A percentile compares a stretch with the other conserved stretches of the same genome.
Conservation (phyloP, 345 rosid species). For the Sisymbrium altissimum region DNA sequence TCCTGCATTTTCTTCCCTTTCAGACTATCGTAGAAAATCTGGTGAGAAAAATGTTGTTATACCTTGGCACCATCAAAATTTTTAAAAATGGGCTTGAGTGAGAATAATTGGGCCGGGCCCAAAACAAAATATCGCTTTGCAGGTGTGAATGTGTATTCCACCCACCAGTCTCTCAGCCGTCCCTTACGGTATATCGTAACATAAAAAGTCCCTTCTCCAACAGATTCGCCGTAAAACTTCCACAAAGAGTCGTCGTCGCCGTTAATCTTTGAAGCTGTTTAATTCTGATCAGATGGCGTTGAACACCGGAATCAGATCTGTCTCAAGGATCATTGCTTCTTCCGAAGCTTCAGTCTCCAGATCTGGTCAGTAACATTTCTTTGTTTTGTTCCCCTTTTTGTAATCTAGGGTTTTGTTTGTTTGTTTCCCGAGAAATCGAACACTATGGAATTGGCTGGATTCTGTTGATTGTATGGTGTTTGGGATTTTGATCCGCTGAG, state of each 20-base stretch:
- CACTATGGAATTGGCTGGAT: neutral
- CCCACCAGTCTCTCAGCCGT: neutral
- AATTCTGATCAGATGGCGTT: conserved; percentile 49
- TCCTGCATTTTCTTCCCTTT: no score
- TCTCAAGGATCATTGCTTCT: conserved; percentile 58
- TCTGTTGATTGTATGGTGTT: neutral
- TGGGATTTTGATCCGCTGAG: neutral
- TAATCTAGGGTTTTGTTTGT: conserved; percentile 2
- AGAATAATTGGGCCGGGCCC: conserved; percentile 20
- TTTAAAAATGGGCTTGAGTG: no score
- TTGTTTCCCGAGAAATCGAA: neutral
- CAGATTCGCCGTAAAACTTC: conserved; percentile 14
- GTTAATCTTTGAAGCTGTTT: neutral
- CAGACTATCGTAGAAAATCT: no score
- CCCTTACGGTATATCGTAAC: neutral
- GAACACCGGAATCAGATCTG: conserved; percentile 65
- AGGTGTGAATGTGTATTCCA: neutral
- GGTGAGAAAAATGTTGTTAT: no score
- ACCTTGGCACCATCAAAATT: no score
- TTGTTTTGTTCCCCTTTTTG: neutral
- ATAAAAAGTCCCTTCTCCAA: neutral
- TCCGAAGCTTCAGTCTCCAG: conserved; percentile 51
- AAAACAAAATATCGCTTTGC: neutral
- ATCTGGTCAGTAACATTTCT: conserved; percentile 47
- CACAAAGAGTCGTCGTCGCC: neutral